Evolutionary conservation across 345 rosid genomes (phyloP), one percentile per base, ranked within the genome.

Genomic region (Fremontodendron californicum): DNA sequence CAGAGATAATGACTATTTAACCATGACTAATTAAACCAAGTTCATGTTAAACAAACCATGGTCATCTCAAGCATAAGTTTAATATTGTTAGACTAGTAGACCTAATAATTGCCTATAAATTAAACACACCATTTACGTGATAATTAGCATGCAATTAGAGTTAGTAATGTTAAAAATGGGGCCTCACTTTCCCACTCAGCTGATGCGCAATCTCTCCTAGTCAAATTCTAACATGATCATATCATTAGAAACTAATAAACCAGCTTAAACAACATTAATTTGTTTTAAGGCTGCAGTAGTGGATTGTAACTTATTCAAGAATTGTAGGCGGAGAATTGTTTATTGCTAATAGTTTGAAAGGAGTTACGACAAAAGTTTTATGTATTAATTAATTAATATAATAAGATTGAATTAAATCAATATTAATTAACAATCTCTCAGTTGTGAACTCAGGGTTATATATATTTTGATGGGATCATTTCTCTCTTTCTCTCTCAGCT

Each of bases 221-320:
- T 83, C 80, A 85, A 83, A 83, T 66, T 75, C 81, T 33, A 37
- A 76, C 84, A 78, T 79, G 76, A 51, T 65, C 88, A 70, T 66
- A 83, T 81, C 72, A 85, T 83, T 85, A 81, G 78, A 49, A 75
- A 64, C 84, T 15, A 45, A 48, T 6, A 19, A 60, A 46, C 46
- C 11, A 74, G 57, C 40, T 42, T 52, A n/a, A 23, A 73, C 72
- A 8, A 19, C 31, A 46, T n/a, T n/a, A n/a, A n/a, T n/a, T 69
- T 46, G 48, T 40, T 27, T 71, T 48, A 54, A 67, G 35, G 61
- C 57, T 45, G 80, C 70, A 80, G n/a, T n/a, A n/a, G 86, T 83
- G 83, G 84, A 66, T 74, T 75, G 68, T 74, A 81, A 78, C 85
- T 80, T 79, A 81, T 69, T 63, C 42, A 51, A 75, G 79, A 25